These are phyloP conservation scores for Inga leiocalycina DNA, from an alignment of 306 rosid species.

Conservation along the genomic window DNA sequence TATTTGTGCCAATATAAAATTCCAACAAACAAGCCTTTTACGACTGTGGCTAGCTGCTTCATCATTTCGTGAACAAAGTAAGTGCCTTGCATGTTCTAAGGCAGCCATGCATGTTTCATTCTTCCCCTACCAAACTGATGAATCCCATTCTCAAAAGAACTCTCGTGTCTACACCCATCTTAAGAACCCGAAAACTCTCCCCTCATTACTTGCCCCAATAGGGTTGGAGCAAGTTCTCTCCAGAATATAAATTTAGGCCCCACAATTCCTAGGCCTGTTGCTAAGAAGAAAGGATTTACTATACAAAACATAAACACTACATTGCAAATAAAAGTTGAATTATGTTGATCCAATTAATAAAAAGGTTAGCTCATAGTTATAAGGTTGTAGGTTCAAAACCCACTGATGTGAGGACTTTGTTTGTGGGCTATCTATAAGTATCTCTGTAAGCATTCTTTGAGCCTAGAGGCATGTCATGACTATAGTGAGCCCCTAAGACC, in stretches of 20 bases:
- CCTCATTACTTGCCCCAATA: slow-evolving; percentile 27
- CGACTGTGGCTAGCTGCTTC: slow-evolving; percentile 21
- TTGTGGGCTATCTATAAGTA: too few species aligned
- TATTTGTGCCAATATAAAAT: slow-evolving; percentile 25
- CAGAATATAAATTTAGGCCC: slow-evolving; percentile 37
- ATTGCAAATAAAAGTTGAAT: not conserved
- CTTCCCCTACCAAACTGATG: slow-evolving; percentile 55
- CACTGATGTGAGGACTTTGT: too few species aligned
- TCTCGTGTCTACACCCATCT: slow-evolving; percentile 34
- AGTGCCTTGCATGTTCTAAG: slow-evolving; percentile 46
- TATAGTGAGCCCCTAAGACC: too few species aligned
- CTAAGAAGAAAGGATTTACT: not conserved
- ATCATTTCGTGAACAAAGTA: slow-evolving; percentile 40
- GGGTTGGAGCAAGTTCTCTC: slow-evolving; percentile 42
- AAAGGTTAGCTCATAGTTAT: accelerated
- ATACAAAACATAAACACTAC: not conserved
- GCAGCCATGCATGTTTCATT: slow-evolving; percentile 47
- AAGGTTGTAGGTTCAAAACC: too few species aligned
- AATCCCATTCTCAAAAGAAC: slow-evolving; percentile 43
- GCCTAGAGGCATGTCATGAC: too few species aligned
- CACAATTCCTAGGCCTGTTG: slow-evolving; percentile 27
- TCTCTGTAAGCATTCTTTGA: too few species aligned
- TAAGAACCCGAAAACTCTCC: slow-evolving; percentile 16
- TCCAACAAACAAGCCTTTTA: not conserved
- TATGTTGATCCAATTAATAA: too few species aligned